Percentiles rank a stretch among this genome's conserved stretches.
These are phyloP conservation scores for Trifolium dubium DNA, from an alignment of 306 rosid species.

Conservation along the genomic window DNA sequence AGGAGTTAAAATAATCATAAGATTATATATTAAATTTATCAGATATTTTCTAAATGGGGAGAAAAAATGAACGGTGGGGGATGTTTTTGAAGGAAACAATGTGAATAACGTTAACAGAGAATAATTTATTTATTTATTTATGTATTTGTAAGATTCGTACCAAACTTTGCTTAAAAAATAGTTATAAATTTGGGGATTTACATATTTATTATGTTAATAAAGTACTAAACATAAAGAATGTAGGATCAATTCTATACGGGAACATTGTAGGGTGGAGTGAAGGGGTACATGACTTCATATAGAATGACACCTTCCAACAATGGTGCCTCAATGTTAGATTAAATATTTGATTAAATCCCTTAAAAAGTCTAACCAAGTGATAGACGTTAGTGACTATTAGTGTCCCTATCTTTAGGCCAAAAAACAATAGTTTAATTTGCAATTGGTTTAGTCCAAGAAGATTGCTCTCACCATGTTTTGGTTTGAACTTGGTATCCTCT, in stretches of 20 bases:
- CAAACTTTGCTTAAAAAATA: constrained; percentile 48
- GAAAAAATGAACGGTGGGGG: constrained; percentile 25
- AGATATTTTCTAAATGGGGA: constrained; percentile 36
- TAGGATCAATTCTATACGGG: constrained; percentile 44
- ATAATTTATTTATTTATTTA: constrained; percentile 38
- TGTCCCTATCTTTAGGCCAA: too few species aligned
- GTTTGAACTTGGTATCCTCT: too few species aligned
- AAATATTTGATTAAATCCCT: too few species aligned
- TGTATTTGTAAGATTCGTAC: constrained; percentile 48
- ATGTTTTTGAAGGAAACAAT: constrained; percentile 39
- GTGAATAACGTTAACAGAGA: constrained; percentile 38
- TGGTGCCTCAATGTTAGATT: neutral
- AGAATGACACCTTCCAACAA: neutral
- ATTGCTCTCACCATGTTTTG: too few species aligned
- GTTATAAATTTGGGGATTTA: constrained; percentile 36
- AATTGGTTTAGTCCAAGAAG: too few species aligned
- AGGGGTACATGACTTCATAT: neutral
- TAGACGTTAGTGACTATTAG: too few species aligned
- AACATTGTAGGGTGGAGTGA: neutral
- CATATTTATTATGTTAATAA: constrained; percentile 52
- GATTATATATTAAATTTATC: neutral
- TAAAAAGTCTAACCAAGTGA: too few species aligned
- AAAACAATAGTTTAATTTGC: too few species aligned
- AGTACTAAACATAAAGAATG: constrained; percentile 57
- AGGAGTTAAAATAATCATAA: constrained; percentile 34